A percentile compares a stretch with the other conserved stretches of the same genome.
These are phyloP conservation scores for Glycine latifolia DNA, from an alignment of 306 rosid genomes.

Conservation along the genomic window DNA sequence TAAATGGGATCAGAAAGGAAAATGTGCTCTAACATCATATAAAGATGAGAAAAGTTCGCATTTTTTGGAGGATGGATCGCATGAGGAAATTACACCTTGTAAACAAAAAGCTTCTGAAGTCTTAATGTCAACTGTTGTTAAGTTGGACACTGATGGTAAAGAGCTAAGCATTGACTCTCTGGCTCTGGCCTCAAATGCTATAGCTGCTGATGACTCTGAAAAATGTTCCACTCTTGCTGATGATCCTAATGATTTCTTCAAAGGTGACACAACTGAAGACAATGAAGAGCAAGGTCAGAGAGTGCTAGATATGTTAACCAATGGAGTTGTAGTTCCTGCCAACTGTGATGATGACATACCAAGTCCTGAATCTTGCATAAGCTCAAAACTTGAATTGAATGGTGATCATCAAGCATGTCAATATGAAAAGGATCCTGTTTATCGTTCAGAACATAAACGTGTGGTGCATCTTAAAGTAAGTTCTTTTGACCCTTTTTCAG, in stretches of 20 bases:
- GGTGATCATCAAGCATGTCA: slow-evolving; percentile 35
- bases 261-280: slow-evolving; percentile 28
- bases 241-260: slow-evolving; percentile 32
- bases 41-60: slow-evolving; percentile 18
- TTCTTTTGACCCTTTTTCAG: slow-evolving; percentile 37
- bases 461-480: slow-evolving; percentile 44
- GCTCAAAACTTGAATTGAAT: slow-evolving; percentile 45
- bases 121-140: neutral
- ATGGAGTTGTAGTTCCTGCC: slow-evolving; percentile 36
- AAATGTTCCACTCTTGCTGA: slow-evolving; percentile 20
- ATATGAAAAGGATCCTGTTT: slow-evolving; percentile 29
- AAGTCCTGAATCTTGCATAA: slow-evolving; percentile 4
- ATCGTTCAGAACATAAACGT: slow-evolving; percentile 37
- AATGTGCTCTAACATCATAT: slow-evolving; percentile 45
- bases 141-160: slow-evolving; percentile 39
- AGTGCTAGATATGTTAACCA: slow-evolving; percentile 33
- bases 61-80: slow-evolving; percentile 36
- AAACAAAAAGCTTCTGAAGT: slow-evolving; percentile 31
- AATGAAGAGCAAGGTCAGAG: slow-evolving; percentile 19
- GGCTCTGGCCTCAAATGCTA: slow-evolving; percentile 38
- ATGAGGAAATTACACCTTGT: slow-evolving; percentile 38
- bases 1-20: slow-evolving; percentile 67
- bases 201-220: slow-evolving; percentile 39
- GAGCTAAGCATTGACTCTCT: slow-evolving; percentile 37
- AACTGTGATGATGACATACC: slow-evolving; percentile 40